Base-by-base conservation (phyloP, 1,284 basidiomycete species). In the Erythrobasidium hasegawianum region DNA sequence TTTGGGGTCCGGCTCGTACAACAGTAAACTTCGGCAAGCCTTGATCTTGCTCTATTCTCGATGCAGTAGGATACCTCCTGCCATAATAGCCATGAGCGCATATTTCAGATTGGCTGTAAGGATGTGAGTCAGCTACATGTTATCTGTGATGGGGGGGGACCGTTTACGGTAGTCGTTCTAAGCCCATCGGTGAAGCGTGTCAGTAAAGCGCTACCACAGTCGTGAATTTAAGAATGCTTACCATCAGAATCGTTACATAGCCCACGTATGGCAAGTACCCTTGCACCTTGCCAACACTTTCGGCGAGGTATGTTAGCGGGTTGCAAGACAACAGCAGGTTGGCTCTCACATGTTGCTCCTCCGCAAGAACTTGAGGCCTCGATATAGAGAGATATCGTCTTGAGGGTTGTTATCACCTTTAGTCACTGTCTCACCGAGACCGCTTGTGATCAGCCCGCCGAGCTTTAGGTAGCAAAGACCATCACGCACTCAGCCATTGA, bases 361-460 rank as follows among this genome's bases (percentile, higher is more conserved):
- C 75, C 90, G 87, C 26, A 97, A 79, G 85, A 89, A 95, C 67
- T 90, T 83, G 50, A 92, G 80, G 0, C 93, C 92, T 70, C 86
- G 84, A 78, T 97, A 97, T 2, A 97, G 80, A 49, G 84, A 85
- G 29, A 93, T 81, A 75, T 97, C 94, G 76, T 97, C 91, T 14
- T 85, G 82, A 24, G 82, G 79, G 78, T 98, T 97, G 78, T 97
- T 97, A 78, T 98, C 94, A 2, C 95, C 95, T 79, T 97, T 98
- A 5, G 94, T 97, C 68, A 97, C 56, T 66, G 39, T 29, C n/a
- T 16, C 14, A 22, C 10, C 24, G n/a, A n/a, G n/a, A n/a, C n/a
- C 20, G 14, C 7, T 40, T 3, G 49, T 40, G 55, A 9, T 57
- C 40, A 29, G 26, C 9, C 22, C n/a, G 16, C 8, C 14, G 20